These are phyloP conservation scores for Lactarius deliciosus DNA, from an alignment of 768 basidiomycete genomes.

Conservation along the genomic window DNA sequence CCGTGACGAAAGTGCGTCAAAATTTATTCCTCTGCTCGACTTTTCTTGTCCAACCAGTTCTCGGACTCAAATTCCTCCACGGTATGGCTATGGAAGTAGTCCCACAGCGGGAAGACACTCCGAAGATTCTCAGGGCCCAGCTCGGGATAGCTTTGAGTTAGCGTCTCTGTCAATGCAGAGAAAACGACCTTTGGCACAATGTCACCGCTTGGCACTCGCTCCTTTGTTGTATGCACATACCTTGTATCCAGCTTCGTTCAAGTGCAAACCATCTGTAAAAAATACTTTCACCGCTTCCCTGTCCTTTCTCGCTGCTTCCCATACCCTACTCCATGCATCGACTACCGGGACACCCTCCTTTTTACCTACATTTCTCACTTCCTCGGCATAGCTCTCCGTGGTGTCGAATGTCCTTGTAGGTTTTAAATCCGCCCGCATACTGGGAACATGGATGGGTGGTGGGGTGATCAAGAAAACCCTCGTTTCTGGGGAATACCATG, in stretches of 20 bases:
- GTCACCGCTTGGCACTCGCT: neutral
- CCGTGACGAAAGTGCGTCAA: neutral
- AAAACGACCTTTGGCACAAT: slow-evolving; percentile 55
- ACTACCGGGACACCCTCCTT: slow-evolving; percentile 58
- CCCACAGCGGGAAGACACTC: slow-evolving; percentile 61
- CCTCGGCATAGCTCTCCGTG: slow-evolving; percentile 69
- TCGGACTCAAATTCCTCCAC: slow-evolving; percentile 27
- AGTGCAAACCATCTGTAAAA: slow-evolving; percentile 77
- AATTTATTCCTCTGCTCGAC: neutral
- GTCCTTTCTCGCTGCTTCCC: slow-evolving; percentile 65
- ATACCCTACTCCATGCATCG: slow-evolving; percentile 75
- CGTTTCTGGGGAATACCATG: slow-evolving; percentile 68
- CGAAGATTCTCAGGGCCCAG: slow-evolving; percentile 63
- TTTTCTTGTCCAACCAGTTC: slow-evolving; percentile 6
- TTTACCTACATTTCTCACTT: slow-evolving; percentile 59
- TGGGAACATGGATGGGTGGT: slow-evolving; percentile 73
- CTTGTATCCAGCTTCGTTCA: slow-evolving; percentile 71
- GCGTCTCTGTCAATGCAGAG: slow-evolving; percentile 56
- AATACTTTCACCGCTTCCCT: slow-evolving; percentile 52
- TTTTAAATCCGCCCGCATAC: slow-evolving; percentile 51
- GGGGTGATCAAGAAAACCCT: slow-evolving; percentile 80
- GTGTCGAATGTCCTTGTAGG: slow-evolving; percentile 62
- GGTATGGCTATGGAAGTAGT: slow-evolving; percentile 29
- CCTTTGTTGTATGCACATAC: slow-evolving; percentile 41
- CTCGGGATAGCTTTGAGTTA: slow-evolving; percentile 61